Base-by-base conservation (phyloP, 495 filamentous ascomycete genomes). In the Neurospora sp. region DNA sequence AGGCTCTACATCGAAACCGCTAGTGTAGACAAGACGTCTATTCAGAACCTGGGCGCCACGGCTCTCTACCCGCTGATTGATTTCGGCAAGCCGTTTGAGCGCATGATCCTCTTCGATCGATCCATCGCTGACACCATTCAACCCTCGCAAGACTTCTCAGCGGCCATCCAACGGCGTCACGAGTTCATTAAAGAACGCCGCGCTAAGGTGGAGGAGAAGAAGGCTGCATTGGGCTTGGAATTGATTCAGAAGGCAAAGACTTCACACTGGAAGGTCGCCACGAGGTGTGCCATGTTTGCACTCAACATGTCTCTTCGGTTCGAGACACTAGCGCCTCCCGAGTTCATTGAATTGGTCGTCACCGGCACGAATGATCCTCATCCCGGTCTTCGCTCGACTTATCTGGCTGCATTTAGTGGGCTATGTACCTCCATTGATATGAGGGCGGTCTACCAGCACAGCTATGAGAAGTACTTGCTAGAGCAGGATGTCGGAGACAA, bases 201-300 rank as follows among this genome's bases (percentile, higher is more conserved):
- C 54, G 85, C 81, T 31, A 84, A 87, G 70, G 92, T 97, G 18
- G 94, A 98, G 78, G 85, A 85, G 72, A 94, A 92, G 83, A 98
- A 98, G 83, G 86, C 90, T 0, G 87, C 89, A 6, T 83, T 98
- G 18, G 92, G 94, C 0, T 83, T 91, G 72, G 93, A 97, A 77
- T 86, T 99, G 46, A 90, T 94, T 3, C 89, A 92, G 46, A 80
- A 93, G 71, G 91, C 93, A 1, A 88, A 89, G 72, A 86, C 88
- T 31, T 92, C 93, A 0, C 96, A 98, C 79, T 99, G 96, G 96
- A 98, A 97, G 86, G 92, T 97, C 75, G 95, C 94, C 11, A 93
- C 89, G 73, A 87, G 96, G 38, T 94, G 93, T 54, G 92, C 92
- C 16, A 92, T 94, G 31, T 94, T 98, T 75, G 91, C 97, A 18